Evolutionary conservation across 306 rosid genomes (phyloP), one percentile per base, ranked within the genome.

Genomic region (Astragalus glycyphyllos): DNA sequence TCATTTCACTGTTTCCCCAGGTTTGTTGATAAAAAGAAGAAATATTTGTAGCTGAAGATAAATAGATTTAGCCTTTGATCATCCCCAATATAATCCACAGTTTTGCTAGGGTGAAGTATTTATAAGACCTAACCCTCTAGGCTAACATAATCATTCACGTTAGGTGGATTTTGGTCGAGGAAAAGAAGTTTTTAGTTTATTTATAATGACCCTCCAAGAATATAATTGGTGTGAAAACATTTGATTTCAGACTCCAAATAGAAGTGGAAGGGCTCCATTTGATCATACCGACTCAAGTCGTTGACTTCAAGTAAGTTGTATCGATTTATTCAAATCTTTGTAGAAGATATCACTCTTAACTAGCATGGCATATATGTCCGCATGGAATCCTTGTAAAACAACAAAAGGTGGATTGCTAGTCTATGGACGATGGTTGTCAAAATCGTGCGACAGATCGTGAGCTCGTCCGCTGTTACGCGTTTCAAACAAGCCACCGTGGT

Each of bases 231-330:
- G 76, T 67, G 53, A 40, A 62, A 56, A 59, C 50, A 57, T 74
- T 62, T 53, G 49, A 81, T 82, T 68, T 73, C 88, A 95, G 99
- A 85, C 83, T 76, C 86, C 83, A 8, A 87, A 62, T 82, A 95
- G 96, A 86, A 84, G 93, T 70, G 96, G 83, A 55, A 91, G 94
- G 70, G 87, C 90, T 79, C 84, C 95, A 73, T 86, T 76, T 86
- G 99, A 95, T 82, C 86, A 85, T 60, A 74, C 79, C 20, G 99
- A 95, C 50, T 86, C 93, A 35, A 83, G 87, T 65, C 96, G 99
- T 67, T 95, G 99, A 97, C 96, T 95, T 75, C 97, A 84, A 78
- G 99, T 95, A 95, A 91, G 99, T 87, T 73, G 54, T 60, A 23
- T 34, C 23, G 51, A n/a, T 29, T 58, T 16, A 62, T 69, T 78